A percentile compares a stretch with the other conserved stretches of the same genome.
phyloP scores from a whole-genome alignment of 2,329 filamentous ascomycete genomes.

The Botryotinia calthae region DNA sequence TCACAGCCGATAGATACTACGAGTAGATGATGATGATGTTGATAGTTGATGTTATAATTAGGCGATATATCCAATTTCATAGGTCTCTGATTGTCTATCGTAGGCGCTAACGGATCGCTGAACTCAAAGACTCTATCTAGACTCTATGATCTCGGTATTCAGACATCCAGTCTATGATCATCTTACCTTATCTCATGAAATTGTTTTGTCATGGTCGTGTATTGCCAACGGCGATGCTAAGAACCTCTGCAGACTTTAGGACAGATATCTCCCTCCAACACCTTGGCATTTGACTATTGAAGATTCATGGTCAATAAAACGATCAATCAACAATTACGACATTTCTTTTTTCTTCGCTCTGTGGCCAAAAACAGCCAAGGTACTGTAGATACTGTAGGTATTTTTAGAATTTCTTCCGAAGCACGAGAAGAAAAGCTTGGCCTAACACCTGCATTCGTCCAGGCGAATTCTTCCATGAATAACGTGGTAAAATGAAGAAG shows the following conservation, averaged over 20 bases:
- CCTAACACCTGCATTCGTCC: slow-evolving; percentile 4
- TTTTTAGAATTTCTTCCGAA: slow-evolving; percentile 7
- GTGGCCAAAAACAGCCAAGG: neutral
- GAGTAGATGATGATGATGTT: neutral
- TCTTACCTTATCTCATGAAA: neutral
- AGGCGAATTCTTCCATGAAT: neutral
- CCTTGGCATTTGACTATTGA: slow-evolving; percentile 15
- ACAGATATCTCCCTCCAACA: neutral
- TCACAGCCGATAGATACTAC: neutral
- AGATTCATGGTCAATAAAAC: neutral
- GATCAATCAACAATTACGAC: neutral
- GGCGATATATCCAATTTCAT: neutral
- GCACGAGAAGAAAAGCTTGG: slow-evolving; percentile 15
- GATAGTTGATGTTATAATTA: neutral
- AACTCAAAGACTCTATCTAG: neutral
- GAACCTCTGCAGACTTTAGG: neutral
- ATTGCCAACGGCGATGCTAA: neutral
- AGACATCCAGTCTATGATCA: neutral
- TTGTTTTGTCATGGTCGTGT: neutral
- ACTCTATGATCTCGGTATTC: no score
- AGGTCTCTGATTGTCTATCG: neutral
- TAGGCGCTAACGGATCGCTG: neutral
- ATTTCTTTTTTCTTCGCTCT: neutral
- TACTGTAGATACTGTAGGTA: neutral
- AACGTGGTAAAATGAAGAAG: neutral